Evolutionary conservation across 2,329 filamentous ascomycete species (phyloP).

Genomic region (Grosmannia penicillata): DNA sequence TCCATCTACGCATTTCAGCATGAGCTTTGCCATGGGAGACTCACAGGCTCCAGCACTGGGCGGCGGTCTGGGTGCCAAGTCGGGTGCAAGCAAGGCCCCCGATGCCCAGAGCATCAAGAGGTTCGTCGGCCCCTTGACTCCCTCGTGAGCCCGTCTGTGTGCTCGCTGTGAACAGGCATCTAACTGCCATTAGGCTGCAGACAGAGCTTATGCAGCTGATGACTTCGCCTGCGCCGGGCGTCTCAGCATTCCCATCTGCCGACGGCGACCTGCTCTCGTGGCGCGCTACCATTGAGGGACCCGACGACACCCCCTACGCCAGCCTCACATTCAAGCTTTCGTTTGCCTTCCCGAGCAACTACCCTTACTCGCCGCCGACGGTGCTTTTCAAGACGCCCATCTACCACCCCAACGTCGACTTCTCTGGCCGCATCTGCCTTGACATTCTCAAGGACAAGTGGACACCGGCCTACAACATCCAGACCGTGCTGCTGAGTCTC

Average conservation of each 20-base stretch:
- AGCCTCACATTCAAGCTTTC: conserved; percentile 81
- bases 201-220: conserved; percentile 98
- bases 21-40: conserved; percentile 44
- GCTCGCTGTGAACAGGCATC: background rate
- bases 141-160: too few relatives aligned
- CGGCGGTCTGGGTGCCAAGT: conserved; percentile 48
- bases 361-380: conserved; percentile 79
- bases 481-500: conserved; percentile 81
- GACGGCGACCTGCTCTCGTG: conserved; percentile 84
- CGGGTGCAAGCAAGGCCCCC: conserved; percentile 39
- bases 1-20: conserved; percentile 12
- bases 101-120: conserved; percentile 68
- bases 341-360: conserved; percentile 81
- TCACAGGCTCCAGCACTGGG: conserved; percentile 55
- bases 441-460: conserved; percentile 99
- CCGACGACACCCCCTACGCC: conserved; percentile 81
- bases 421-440: conserved; percentile 89
- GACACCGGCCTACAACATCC: conserved; percentile 94
- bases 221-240: conserved; percentile 82
- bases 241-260: conserved; percentile 85
- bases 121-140: conserved; percentile 24
- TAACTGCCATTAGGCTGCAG: conserved; percentile 51
- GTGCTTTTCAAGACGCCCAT: conserved; percentile 98
- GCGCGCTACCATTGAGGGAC: conserved; percentile 88
- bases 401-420: conserved; percentile 98